Evolutionary conservation across 805 yeast genomes (phyloP), one percentile per base, ranked within the genome.

Genomic region (Kodamaea kakaduensis): DNA sequence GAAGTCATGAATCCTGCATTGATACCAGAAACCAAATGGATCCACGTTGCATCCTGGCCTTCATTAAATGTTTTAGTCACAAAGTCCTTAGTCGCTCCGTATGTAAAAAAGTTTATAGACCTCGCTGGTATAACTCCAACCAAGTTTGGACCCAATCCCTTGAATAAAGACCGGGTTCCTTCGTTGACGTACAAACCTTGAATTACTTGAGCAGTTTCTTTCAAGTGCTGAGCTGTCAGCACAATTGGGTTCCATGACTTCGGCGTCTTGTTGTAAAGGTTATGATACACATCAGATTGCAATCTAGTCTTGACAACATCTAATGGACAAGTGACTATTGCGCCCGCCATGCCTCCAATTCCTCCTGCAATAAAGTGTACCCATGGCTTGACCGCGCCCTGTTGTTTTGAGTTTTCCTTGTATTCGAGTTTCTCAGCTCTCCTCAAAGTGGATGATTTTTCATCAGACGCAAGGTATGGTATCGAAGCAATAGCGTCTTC

Each of bases 71-170:
- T 67, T 13, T 64, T 63, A 6, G 86, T 71, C n/a, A 88, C 58
- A 10, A 83, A 33, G 16, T 84, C 90, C 52, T 93, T 93, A 4
- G 94, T 78, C n/a, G 85, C 70, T n/a, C 97, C 96, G 57, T 93
- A 93, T 0, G 97, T 87, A 69, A 89, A 89, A 58, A 93, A 93
- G 59, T 93, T 93, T 45, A 93, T 94, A 18, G 96, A 84, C 57
- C 99, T 73, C 1, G 99, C 97, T 0, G 99, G 99, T 26, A 93
- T 90, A 10, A 93, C 97, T 36, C 99, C 99, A 12, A 90, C 94
- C 47, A 93, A 68, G 51, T 90, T 93, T 7, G 99, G 98, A 0
- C 98, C 98, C 33, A 93, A 65, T 9, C 99, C 99, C 61, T 85
- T 84, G 61, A 93, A 93, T 30, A 93, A 66, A 3, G 97, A 90